Percentiles rank a stretch among this genome's conserved stretches.
Conservation (phyloP, 345 rosid genomes). For the Punica granatum region DNA sequence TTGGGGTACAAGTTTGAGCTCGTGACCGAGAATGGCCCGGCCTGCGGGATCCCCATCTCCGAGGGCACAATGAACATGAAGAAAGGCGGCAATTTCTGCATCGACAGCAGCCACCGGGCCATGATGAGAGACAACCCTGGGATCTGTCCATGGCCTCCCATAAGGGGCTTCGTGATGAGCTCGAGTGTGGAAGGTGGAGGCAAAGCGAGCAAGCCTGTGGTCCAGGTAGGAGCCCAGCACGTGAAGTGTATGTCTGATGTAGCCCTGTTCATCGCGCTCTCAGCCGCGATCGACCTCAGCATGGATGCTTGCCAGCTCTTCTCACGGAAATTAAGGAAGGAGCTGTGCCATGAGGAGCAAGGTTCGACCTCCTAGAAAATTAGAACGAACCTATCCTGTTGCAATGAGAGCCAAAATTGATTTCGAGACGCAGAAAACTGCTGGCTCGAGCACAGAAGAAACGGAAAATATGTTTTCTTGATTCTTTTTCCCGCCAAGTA, state of each 20-base stretch:
- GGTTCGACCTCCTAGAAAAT: constrained; percentile 15
- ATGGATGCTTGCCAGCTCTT: constrained; percentile 82
- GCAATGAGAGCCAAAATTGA: neutral
- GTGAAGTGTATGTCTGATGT: constrained; percentile 90
- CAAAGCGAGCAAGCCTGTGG: constrained; percentile 72
- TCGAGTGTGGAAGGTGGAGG: constrained; percentile 88
- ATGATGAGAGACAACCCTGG: constrained; percentile 2
- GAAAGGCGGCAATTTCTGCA: constrained; percentile 70
- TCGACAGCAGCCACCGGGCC: constrained; percentile 32
- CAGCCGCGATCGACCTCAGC: constrained; percentile 88
- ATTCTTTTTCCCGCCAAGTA: neutral
- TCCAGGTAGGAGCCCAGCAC: constrained; percentile 77
- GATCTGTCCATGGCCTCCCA: constrained; percentile 39
- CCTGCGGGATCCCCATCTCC: constrained; percentile 57
- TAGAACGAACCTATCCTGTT: neutral
- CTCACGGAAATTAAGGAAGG: constrained; percentile 80
- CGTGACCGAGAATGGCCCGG: constrained; percentile 53
- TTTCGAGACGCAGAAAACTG: neutral
- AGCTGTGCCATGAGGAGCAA: constrained; percentile 70
- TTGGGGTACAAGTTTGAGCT: constrained; percentile 91
- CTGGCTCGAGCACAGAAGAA: neutral
- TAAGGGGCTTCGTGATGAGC: constrained; percentile 82
- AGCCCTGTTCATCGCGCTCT: constrained; percentile 77
- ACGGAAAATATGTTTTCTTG: neutral
- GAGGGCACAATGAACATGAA: constrained; percentile 64